Conservation (phyloP, 805 yeast genomes). For the Schwanniomyces occidentalis region DNA sequence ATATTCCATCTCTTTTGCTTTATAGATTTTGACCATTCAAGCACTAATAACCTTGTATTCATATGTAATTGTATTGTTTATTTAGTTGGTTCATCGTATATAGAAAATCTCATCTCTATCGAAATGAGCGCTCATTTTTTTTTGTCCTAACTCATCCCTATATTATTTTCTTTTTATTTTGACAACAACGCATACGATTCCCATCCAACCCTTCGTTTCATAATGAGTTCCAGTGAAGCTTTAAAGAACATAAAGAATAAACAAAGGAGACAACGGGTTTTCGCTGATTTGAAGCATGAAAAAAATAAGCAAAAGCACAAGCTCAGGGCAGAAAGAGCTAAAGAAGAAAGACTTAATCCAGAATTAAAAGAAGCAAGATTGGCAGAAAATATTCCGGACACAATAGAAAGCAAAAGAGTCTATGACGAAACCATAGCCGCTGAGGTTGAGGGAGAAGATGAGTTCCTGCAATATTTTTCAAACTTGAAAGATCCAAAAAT, state of each 20-base stretch:
- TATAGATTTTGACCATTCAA: conserved; percentile 20
- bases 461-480: conserved; percentile 60
- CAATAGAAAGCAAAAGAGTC: conserved; percentile 81
- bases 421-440: conserved; percentile 78
- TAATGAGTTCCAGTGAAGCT: conserved; percentile 28
- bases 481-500: conserved; percentile 66
- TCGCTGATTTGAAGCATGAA: conserved; percentile 71
- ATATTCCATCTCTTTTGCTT: conserved; percentile 18
- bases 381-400: conserved; percentile 72
- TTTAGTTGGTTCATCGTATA: not conserved
- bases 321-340: conserved; percentile 78
- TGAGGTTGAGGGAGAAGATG: conserved; percentile 63
- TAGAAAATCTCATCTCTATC: conserved; percentile 3
- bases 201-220: not conserved
- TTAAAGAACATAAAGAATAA: conserved; percentile 64
- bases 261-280: conserved; percentile 74
- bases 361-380: conserved; percentile 79
- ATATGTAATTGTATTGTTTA: not conserved
- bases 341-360: conserved; percentile 82
- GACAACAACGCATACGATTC: too few relatives aligned
- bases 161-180: too few relatives aligned
- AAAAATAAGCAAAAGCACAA: conserved; percentile 76
- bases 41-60: conserved; percentile 1
- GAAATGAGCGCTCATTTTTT: conserved; percentile 2
- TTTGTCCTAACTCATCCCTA: conserved; percentile 2